Base-by-base conservation (phyloP, 169 alveolate genomes). In the Plasmodium coatneyi region DNA sequence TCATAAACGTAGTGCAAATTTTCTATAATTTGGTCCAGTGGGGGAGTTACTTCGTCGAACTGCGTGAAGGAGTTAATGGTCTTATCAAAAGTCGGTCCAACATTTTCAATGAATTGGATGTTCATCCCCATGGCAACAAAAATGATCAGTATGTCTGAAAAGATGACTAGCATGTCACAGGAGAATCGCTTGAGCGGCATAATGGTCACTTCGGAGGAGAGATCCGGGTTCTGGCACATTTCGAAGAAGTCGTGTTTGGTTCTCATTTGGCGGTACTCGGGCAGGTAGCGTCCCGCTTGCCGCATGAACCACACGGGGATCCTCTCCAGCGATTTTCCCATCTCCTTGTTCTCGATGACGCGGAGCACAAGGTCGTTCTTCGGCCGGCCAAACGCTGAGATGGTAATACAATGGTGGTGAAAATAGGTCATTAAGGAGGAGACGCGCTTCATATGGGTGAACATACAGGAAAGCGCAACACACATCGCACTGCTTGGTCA, bases 261-360 rank as follows among this genome's bases (percentile, higher is more conserved):
- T 41, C 97, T 79, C 46, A 95, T 52, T 28, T 56, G 95, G 71
- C 92, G 41, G 82, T 96, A 97, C 76, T 97, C 98, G 2, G 97
- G 97, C 28, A 97, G 92, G 82, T 97, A 97, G 71, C 98, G 72
- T 3, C 98, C 98, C 0, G 98, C 98, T 72, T 97, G 98, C 19
- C 98, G 28, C 98, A 97, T 97, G 14, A 96, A 94, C 98, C 98
- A 97, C 41, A 97, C 94, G 5, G 98, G 98, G 16, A 95, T 87
- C 19, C 83, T 78, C 30, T 94, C 96, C 5, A 89, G 78, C 30
- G 78, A 76, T 52, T 95, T 71, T 12, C 96, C 96, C 4, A 3
- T 43, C 9, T 76, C 72, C 39, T 87, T 74, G 25, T 87, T 87
- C 80, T 78, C 93, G 41, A 87, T 87, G n/a, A 87, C 93, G 30